Percentiles rank a stretch among this genome's conserved stretches.
phyloP scores from a whole-genome alignment of 805 yeast genomes.

The Cyberlindnera mississippiensis region DNA sequence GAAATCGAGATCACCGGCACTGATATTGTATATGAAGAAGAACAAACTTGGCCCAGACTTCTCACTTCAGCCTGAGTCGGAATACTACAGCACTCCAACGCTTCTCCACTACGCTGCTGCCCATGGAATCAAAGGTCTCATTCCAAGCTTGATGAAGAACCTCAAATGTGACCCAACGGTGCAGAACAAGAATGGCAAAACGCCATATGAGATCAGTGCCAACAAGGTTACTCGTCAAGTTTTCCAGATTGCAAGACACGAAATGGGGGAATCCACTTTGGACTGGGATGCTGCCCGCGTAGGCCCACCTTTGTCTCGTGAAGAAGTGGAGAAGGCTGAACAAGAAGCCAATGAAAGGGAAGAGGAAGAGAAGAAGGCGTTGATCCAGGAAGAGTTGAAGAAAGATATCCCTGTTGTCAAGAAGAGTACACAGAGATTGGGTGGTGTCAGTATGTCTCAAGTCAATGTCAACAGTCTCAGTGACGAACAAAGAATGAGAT shows the following conservation, averaged over 20 bases:
- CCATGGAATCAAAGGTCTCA: conserved; percentile 63
- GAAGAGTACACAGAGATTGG: conserved; percentile 37
- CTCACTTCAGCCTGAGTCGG: conserved; percentile 48
- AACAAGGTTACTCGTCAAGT: conserved; percentile 43
- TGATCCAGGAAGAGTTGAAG: conserved; percentile 43
- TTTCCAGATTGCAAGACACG: conserved; percentile 65
- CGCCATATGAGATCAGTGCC: conserved; percentile 65
- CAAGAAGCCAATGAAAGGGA: conserved; percentile 35
- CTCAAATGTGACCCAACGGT: conserved; percentile 70
- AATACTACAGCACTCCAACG: conserved; percentile 60
- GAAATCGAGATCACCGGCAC: conserved; percentile 72
- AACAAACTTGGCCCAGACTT: conserved; percentile 53
- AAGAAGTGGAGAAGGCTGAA: conserved; percentile 45
- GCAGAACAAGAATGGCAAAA: conserved; percentile 48
- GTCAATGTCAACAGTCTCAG: conserved; percentile 57
- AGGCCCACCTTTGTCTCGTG: conserved; percentile 53
- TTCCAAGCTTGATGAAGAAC: conserved; percentile 52
- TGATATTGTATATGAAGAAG: conserved; percentile 57
- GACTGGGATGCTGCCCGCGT: conserved; percentile 71
- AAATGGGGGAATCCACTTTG: conserved; percentile 63
- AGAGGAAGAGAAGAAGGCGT: conserved; percentile 35
- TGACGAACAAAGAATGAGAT: conserved; percentile 67
- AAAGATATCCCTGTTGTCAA: conserved; percentile 24
- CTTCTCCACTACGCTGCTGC: conserved; percentile 75
- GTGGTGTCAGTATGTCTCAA: conserved; percentile 29